Percentiles rank a stretch among this genome's conserved stretches.
These are phyloP conservation scores for Xanthoceras sorbifolium DNA, from an alignment of 345 rosid genomes.

Conservation along the genomic window DNA sequence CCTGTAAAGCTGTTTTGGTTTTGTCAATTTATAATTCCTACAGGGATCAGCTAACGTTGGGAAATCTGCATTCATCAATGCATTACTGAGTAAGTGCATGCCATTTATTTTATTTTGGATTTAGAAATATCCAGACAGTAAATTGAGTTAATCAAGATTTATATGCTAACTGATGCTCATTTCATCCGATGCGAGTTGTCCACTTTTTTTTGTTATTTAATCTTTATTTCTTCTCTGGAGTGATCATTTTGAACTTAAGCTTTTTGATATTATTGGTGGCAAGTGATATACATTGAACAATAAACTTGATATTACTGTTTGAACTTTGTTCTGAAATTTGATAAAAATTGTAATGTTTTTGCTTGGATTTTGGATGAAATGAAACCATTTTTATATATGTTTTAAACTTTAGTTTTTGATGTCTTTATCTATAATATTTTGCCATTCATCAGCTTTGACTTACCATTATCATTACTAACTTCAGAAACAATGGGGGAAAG, in stretches of 20 bases:
- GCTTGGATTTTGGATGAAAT: not conserved
- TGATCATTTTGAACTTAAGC: not conserved
- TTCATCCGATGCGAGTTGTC: not conserved
- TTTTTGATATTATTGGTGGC: not conserved
- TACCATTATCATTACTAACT: not conserved
- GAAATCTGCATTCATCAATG: constrained; percentile 95
- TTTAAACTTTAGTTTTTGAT: not conserved
- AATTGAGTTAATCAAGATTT: too few relatives aligned
- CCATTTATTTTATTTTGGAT: not conserved
- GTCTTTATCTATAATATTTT: not conserved
- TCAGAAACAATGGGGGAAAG: constrained; percentile 78
- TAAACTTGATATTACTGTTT: too few relatives aligned
- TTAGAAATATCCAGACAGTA: too few relatives aligned
- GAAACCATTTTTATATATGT: not conserved
- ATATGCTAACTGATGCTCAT: not conserved
- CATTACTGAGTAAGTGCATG: constrained; percentile 72
- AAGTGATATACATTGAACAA: not conserved
- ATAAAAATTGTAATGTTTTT: not conserved
- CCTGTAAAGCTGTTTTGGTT: not conserved
- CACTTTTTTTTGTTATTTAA: not conserved
- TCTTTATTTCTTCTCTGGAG: not conserved
- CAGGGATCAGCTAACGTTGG: constrained; percentile 99
- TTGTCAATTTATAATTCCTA: not conserved
- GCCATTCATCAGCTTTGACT: not conserved
- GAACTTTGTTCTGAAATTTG: not conserved